Base-by-base conservation (phyloP, 2,329 filamentous ascomycete genomes). In the Xylaria sp. region DNA sequence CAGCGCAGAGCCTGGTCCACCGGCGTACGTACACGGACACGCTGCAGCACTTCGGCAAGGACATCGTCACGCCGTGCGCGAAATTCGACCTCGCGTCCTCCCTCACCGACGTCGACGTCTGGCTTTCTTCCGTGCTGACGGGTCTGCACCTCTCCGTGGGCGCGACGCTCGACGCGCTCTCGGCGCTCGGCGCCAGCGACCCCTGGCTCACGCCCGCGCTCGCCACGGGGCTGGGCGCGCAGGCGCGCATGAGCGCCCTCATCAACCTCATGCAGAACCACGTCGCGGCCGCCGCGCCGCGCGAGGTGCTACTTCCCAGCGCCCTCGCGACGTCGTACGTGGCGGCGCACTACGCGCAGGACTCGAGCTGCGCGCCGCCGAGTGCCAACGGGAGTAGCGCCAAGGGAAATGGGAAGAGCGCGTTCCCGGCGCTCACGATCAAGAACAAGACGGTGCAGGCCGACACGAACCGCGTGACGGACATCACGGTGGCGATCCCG, bases 231-330 rank as follows among this genome's bases (percentile, higher is more conserved):
- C 69, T 81, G 18, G 80, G 80, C 41, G 72, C 80, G 10, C 79
- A 81, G 73, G 65, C 76, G 0, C 76, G 81, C 65, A 80, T 79
- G 75, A 73, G 74, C 0, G 81, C 76, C 58, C 75, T 82, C 28
- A 65, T 81, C 54, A 81, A 82, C 73, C 76, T 82, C 75, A 82
- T 82, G 80, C 80, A 81, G 72, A 75, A 76, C 64, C 79, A 78
- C 66, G 70, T 77, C 2, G 78, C 79, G 0, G 73, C 78, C 1
- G 72, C 78, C 1, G 74, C 80, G 23, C 77, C 78, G 0, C 75
- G 81, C 12, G 81, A 82, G 72, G 77, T 76, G 1, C 60, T 76
- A 7, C 67, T 82, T 3, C 79, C 81, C 0, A 73, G 72, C n/a
- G 46, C 7, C 6, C 46, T 48, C n/a, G 80, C 77, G 0, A 78